phyloP scores from a whole-genome alignment of 1,284 basidiomycete species.

The Pascua sp. region DNA sequence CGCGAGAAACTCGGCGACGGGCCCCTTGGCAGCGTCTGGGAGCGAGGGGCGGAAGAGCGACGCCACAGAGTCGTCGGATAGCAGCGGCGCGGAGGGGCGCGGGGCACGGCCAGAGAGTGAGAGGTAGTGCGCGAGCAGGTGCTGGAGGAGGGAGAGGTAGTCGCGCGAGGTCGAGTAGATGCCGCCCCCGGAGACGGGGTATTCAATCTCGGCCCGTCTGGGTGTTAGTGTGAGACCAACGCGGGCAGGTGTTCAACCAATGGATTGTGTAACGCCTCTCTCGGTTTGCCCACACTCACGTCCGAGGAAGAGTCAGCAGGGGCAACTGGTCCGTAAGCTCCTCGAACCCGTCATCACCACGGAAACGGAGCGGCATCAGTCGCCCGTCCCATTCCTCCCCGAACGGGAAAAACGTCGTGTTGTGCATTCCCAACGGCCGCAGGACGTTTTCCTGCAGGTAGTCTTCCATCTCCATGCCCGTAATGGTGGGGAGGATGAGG shows the following conservation, averaged over 20 bases:
- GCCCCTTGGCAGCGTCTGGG: constrained; percentile 8
- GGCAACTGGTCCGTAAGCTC: constrained; percentile 21
- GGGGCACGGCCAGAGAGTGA: constrained; percentile 7
- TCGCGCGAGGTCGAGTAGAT: constrained; percentile 30
- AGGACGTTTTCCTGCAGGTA: constrained; percentile 31
- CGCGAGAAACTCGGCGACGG: constrained; percentile 16
- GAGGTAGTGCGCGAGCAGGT: constrained; percentile 27
- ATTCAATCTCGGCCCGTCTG: constrained; percentile 31
- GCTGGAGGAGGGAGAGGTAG: constrained; percentile 30
- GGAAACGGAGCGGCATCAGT: constrained; percentile 25
- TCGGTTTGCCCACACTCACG: too few species aligned
- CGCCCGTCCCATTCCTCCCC: constrained; percentile 13
- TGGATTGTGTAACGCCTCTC: too few species aligned
- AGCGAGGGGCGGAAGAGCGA: constrained; percentile 28
- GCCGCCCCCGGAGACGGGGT: constrained; percentile 37
- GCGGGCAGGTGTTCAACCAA: too few species aligned
- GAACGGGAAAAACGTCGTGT: constrained; percentile 35
- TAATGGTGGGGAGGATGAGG: constrained; percentile 27
- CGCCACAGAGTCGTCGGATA: constrained; percentile 20
- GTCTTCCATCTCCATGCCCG: constrained; percentile 20
- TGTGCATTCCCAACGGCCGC: constrained; percentile 32
- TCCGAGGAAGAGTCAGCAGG: constrained; percentile 24
- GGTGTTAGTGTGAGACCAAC: background rate
- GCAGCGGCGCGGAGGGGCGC: constrained; percentile 9
- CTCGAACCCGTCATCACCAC: constrained; percentile 15